A percentile compares a stretch with the other conserved stretches of the same genome.
These are phyloP conservation scores for Diplogelasinospora grovesii DNA, from an alignment of 495 filamentous ascomycete genomes.

Conservation along the genomic window DNA sequence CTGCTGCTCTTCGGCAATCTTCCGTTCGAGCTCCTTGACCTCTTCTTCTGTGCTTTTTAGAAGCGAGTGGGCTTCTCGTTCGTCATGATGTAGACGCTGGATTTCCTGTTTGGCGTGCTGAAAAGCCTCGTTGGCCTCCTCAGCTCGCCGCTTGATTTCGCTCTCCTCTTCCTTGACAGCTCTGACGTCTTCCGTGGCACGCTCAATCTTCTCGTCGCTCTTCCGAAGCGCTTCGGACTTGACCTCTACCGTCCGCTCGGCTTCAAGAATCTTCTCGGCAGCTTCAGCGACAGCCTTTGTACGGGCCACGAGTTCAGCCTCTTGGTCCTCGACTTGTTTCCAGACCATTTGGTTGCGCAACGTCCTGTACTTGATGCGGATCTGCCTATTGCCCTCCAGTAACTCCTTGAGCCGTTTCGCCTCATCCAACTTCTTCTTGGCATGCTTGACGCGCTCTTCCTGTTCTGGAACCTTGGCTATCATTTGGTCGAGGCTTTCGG, in stretches of 20 bases:
- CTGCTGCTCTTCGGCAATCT: constrained; percentile 36
- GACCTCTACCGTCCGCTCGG: constrained; percentile 16
- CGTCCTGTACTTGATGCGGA: constrained; percentile 46
- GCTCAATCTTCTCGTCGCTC: constrained; percentile 23
- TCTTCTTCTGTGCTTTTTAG: constrained; percentile 29
- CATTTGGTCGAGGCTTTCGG: constrained; percentile 40
- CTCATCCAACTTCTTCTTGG: constrained; percentile 32
- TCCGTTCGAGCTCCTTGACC: constrained; percentile 28
- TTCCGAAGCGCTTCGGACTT: constrained; percentile 22
- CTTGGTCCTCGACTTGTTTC: constrained; percentile 54
- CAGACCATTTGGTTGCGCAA: constrained; percentile 60
- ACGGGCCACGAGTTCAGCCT: constrained; percentile 24
- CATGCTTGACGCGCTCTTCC: constrained; percentile 58
- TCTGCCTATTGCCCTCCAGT: constrained; percentile 49
- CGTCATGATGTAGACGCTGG: constrained; percentile 31
- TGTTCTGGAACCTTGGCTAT: constrained; percentile 39
- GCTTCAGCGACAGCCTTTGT: constrained; percentile 27
- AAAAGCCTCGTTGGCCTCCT: constrained; percentile 30
- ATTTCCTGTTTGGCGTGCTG: constrained; percentile 24
- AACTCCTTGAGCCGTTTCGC: constrained; percentile 44
- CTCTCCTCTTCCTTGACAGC: constrained; percentile 24
- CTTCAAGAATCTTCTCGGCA: constrained; percentile 21
- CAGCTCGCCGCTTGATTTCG: constrained; percentile 31
- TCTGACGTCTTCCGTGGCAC: constrained; percentile 18
- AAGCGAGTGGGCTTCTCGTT: constrained; percentile 38